Base-by-base conservation (phyloP, 352 stramenopile genomes). In the Globisporangium abappressorium region DNA sequence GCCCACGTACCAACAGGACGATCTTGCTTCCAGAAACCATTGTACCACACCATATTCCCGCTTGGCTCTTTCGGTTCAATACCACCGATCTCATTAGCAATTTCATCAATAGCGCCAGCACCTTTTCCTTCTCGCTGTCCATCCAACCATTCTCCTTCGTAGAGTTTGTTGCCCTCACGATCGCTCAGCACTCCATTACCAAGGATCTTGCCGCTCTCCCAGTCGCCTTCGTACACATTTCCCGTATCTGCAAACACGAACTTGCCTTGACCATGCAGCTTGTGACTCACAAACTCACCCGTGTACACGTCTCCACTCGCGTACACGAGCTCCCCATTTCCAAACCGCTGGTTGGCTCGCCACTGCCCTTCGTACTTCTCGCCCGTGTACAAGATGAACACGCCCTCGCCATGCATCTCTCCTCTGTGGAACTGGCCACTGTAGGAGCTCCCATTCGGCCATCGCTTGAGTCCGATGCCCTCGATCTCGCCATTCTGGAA, bases 401-500 rank as follows among this genome's bases (percentile, higher is more conserved):
- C 74, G 11, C 83, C 81, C 55, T 88, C 72, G 5, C 81, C 83
- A 38, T 91, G 70, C 57, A 81, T 76, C 56, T 90, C 83, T 7
- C 83, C 83, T 14, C 65, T 55, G 5, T 65, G 68, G 61, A 91
- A 90, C 28, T 82, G 74, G 7, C 83, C 83, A 38, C 70, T 88
- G 66, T 89, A 92, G 22, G 81, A 85, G 14, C 77, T 76, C 5
- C 83, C 81, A 38, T 90, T 70, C 1, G 80, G 63, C 81, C 81
- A 92, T 14, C 75, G 68, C 15, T 81, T 78, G 14, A 92, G 57
- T 0, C 83, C 81, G 18, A 79, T 62, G 33, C 83, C 83, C 5
- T 87, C 73, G n/a, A 92, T 92, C 62, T 92, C 83, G 30, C 80
- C 81, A 51, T 81, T 55, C 1, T 62, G n/a, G 54, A 92, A 92